Conservation (phyloP, 2,329 filamentous ascomycete genomes). For the Hypoxylon sp. region DNA sequence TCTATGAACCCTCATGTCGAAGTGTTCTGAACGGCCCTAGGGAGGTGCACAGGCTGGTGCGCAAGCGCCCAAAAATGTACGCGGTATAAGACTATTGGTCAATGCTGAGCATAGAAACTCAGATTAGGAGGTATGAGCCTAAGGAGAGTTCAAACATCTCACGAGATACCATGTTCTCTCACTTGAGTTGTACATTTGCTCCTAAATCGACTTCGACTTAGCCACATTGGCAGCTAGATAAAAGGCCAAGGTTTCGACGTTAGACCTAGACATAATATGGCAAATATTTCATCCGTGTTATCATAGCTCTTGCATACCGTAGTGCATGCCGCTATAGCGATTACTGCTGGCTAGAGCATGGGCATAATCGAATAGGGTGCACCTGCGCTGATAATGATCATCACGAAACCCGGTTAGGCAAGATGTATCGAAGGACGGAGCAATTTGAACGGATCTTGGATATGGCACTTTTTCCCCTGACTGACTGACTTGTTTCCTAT, state of each 20-base stretch:
- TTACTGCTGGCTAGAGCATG: constrained; percentile 1
- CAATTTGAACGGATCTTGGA: constrained; percentile 25
- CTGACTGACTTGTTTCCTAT: constrained; percentile 45
- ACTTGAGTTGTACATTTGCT: not conserved
- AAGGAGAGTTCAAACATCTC: not conserved
- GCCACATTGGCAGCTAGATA: not conserved
- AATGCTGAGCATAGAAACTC: constrained; percentile 4
- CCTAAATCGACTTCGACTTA: not conserved
- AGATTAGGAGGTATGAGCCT: not conserved
- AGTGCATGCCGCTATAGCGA: not conserved
- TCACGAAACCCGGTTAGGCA: constrained; percentile 10
- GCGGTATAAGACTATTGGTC: constrained; percentile 2
- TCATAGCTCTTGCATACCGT: constrained; percentile 9
- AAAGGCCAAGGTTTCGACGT: not conserved
- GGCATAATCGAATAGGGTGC: not conserved
- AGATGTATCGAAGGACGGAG: constrained; percentile 17
- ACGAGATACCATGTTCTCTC: not conserved
- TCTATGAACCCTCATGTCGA: not conserved
- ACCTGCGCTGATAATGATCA: constrained; percentile 16
- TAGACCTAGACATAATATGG: not conserved
- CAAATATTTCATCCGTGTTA: constrained; percentile 8
- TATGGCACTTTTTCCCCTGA: constrained; percentile 38
- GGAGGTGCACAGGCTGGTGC: not conserved
- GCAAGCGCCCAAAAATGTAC: not conserved
- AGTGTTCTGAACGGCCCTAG: not conserved